Evolutionary conservation across 2,329 filamentous ascomycete species (phyloP).

Genomic region (Pochonia chlamydosporia): DNA sequence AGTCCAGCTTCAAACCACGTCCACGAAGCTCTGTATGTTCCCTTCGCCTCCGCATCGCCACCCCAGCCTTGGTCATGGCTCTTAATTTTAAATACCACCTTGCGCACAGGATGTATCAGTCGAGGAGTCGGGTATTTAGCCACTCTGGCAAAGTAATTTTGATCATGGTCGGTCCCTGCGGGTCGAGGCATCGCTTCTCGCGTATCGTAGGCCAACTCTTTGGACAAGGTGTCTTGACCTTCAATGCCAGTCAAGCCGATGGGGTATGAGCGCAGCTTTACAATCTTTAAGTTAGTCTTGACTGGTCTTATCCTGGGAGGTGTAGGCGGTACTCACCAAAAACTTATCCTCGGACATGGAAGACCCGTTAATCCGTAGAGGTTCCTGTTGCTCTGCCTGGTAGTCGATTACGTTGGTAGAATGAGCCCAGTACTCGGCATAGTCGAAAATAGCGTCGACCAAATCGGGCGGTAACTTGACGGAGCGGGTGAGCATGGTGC

Average conservation of each 20-base stretch:
- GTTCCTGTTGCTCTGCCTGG: conserved; percentile 13
- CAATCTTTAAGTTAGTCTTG: neutral
- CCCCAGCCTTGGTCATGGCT: conserved; percentile 57
- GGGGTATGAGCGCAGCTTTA: conserved; percentile 31
- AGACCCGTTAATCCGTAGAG: conserved; percentile 18
- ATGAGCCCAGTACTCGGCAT: conserved; percentile 58
- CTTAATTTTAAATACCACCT: conserved; percentile 53
- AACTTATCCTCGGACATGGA: conserved; percentile 24
- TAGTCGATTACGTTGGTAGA: conserved; percentile 30
- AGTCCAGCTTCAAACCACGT: conserved; percentile 61
- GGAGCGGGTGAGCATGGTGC: conserved; percentile 38
- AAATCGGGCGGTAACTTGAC: conserved; percentile 47
- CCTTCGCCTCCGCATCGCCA: conserved; percentile 21
- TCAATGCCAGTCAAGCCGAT: conserved; percentile 27
- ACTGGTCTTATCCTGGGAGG: too few species aligned
- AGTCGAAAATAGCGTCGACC: conserved; percentile 50
- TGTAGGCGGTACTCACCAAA: conserved; percentile 28
- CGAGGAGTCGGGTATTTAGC: conserved; percentile 32
- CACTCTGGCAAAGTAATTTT: conserved; percentile 24
- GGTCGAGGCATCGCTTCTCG: conserved; percentile 22
- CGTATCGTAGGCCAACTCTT: conserved; percentile 23
- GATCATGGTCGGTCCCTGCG: conserved; percentile 19
- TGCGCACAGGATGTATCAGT: conserved; percentile 47
- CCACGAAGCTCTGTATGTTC: conserved; percentile 43
- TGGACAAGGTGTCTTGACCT: conserved; percentile 18